A percentile compares a stretch with the other conserved stretches of the same genome.
Conservation (phyloP, 805 yeast genomes). For the Wickerhamomyces queroliae region DNA sequence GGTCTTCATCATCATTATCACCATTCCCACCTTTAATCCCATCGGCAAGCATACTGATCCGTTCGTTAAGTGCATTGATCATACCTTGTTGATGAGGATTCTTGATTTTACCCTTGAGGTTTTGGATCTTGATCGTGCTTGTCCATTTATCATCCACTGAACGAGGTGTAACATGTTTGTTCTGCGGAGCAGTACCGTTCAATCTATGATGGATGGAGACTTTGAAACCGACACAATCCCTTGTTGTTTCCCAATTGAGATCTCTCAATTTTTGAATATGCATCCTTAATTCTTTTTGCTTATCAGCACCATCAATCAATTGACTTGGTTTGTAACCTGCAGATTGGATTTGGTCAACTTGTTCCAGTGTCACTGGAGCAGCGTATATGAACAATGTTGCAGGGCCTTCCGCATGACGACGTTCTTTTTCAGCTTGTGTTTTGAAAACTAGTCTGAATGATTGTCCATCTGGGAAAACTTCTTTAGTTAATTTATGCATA, state of each 20-base stretch:
- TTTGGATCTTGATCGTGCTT: constrained; percentile 22
- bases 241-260: constrained; percentile 15
- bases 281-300: constrained; percentile 2
- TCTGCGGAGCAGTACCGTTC: constrained; percentile 23
- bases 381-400: too few species aligned
- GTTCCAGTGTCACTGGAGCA: constrained; percentile 24
- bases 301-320: constrained; percentile 4
- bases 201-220: constrained; percentile 30
- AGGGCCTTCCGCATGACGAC: too few species aligned
- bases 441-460: constrained; percentile 32
- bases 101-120: constrained; percentile 10
- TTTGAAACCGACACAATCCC: constrained; percentile 31
- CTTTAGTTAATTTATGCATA: constrained; percentile 31
- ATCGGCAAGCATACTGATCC: constrained; percentile 18
- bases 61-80: constrained; percentile 18
- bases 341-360: constrained; percentile 19
- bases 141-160: constrained; percentile 27
- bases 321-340: constrained; percentile 7
- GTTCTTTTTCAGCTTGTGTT: too few species aligned
- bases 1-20: constrained; percentile 13
- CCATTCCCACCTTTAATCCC: too few species aligned
- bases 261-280: constrained; percentile 15
- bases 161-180: constrained; percentile 18
- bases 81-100: constrained; percentile 19
- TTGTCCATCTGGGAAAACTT: constrained; percentile 23